Evolutionary conservation across 2,329 filamentous ascomycete genomes (phyloP), one percentile per base, ranked within the genome.

Genomic region (Epichloe scottii): DNA sequence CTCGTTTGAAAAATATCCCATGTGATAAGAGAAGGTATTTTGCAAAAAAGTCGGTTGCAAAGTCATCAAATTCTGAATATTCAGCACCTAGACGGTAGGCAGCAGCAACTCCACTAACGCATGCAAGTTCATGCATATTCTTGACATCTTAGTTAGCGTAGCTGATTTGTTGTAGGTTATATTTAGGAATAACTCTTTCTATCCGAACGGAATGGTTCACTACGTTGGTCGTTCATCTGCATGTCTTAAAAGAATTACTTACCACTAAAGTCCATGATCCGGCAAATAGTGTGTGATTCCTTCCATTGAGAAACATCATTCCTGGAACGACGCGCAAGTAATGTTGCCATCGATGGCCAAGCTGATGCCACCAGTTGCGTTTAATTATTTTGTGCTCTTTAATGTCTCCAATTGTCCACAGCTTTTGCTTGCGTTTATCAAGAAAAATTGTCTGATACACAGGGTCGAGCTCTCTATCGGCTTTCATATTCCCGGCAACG

Each of bases 391-490:
- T 82, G 47, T 60, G 62, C 55, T 76, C 66, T 56, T 79, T 71
- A 40, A 84, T 84, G 52, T 81, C 73, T 52, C 75, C 69, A 30
- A 76, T 74, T 1, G 73, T 77, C 81, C 81, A 84, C 3, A 82
- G 62, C 30, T 81, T 64, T 7, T 68, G 64, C 54, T 77, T 72
- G 2, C 72, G 61, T 52, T 81, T 79, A 63, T 84, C 78, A 5
- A 85, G 69, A 60, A 82, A 84, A 49, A 84, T 84, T 8, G 78
- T 82, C 57, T 89, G 84, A 62, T 85, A 88, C 15, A 88, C 76
- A 58, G 86, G 82, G 48, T 77, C 71, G 26, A 78, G 73, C 48
- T 55, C 53, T 5, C 52, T 52, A 0, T 38, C 37, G 23, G 59
- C 40, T 1, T 57, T 38, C 10, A 53, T 46, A 17, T 59, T 61